phyloP scores from a whole-genome alignment of 2,329 filamentous ascomycete genomes.

The Epichloe scottii region DNA sequence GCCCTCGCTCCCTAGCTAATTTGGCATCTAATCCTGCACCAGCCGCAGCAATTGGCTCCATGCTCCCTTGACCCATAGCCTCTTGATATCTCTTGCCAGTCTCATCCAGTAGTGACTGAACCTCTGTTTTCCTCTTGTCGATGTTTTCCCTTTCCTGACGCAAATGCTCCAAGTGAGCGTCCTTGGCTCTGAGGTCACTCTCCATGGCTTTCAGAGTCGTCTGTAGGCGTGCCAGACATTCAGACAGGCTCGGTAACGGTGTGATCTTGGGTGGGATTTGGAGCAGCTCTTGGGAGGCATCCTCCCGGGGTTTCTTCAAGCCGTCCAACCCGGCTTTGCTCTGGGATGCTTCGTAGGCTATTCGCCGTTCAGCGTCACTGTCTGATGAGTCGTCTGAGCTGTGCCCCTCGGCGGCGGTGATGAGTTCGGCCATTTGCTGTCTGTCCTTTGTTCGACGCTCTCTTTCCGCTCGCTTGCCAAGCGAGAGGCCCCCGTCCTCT shows the following conservation, averaged over 20 bases:
- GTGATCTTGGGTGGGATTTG: constrained; percentile 62
- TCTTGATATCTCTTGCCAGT: constrained; percentile 54
- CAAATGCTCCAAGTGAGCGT: constrained; percentile 51
- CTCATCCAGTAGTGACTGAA: constrained; percentile 70
- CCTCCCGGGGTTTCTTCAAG: constrained; percentile 32
- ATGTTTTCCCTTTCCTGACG: constrained; percentile 58
- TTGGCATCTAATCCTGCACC: constrained; percentile 6
- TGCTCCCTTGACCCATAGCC: constrained; percentile 23
- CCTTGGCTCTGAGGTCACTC: constrained; percentile 44
- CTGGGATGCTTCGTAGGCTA: constrained; percentile 79
- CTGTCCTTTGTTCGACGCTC: constrained; percentile 55
- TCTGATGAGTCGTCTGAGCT: constrained; percentile 55
- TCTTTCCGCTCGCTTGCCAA: constrained; percentile 67
- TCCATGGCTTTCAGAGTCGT: constrained; percentile 51
- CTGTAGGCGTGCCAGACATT: constrained; percentile 52
- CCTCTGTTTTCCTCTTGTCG: constrained; percentile 57
- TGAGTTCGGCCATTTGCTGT: constrained; percentile 71
- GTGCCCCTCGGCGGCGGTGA: constrained; percentile 61
- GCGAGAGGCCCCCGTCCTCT: constrained; percentile 66
- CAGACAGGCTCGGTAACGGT: constrained; percentile 60
- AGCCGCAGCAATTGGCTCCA: constrained; percentile 3
- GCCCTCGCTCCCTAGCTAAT: constrained; percentile 19
- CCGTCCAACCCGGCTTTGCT: constrained; percentile 78
- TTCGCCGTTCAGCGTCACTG: constrained; percentile 56
- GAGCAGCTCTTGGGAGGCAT: constrained; percentile 25